Conservation (phyloP, 495 filamentous ascomycete genomes). For the Penicillium egyptiacum region DNA sequence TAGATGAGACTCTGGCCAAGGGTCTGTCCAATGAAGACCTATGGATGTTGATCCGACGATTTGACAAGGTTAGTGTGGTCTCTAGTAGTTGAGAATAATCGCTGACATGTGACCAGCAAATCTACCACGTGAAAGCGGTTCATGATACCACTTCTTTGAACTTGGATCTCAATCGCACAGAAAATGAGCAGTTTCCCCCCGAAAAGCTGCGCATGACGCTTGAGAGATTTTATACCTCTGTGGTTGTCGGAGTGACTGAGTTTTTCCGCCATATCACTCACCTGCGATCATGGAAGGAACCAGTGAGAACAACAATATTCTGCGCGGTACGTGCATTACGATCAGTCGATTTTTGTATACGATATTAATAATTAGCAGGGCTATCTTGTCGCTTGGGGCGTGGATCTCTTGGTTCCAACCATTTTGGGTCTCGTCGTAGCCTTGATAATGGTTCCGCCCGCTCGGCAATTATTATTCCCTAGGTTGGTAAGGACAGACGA, state of each 20-base stretch:
- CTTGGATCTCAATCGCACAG: constrained; percentile 78
- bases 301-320: constrained; percentile 65
- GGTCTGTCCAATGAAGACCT: constrained; percentile 81
- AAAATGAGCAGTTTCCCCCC: constrained; percentile 81
- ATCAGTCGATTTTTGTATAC: background rate
- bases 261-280: constrained; percentile 72
- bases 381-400: constrained; percentile 73
- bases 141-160: constrained; percentile 52
- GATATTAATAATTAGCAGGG: constrained; percentile 38
- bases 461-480: constrained; percentile 69
- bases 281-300: constrained; percentile 79
- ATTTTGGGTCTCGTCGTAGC: constrained; percentile 57
- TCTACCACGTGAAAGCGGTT: constrained; percentile 80
- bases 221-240: constrained; percentile 84
- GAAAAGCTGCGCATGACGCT: constrained; percentile 79
- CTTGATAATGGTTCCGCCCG: constrained; percentile 65
- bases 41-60: constrained; percentile 76
- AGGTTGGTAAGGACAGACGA: constrained; percentile 61
- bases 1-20: constrained; percentile 26
- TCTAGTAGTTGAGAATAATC: constrained; percentile 1
- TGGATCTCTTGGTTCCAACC: constrained; percentile 70
- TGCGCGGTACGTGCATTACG: constrained; percentile 48
- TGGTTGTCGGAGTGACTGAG: constrained; percentile 65
- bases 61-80: constrained; percentile 66
- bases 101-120: constrained; percentile 60